A percentile compares a stretch with the other conserved stretches of the same genome.
Evolutionary conservation across 2,329 filamentous ascomycete genomes (phyloP).

Genomic region (Cercospora sojina): DNA sequence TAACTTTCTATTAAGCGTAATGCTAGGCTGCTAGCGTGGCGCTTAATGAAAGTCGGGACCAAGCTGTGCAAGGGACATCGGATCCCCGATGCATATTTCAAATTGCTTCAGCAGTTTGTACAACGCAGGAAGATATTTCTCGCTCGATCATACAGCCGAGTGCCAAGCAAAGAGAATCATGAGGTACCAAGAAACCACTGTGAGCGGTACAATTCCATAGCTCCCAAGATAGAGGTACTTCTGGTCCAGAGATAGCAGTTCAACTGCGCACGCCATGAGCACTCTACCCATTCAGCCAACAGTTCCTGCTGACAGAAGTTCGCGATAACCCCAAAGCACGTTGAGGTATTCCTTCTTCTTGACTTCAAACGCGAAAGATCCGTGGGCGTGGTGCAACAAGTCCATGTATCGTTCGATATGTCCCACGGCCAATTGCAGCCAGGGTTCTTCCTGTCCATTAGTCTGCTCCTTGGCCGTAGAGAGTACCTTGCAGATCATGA

Average conservation of each 20-base stretch:
- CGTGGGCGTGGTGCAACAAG: not conserved
- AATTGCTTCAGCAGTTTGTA: not conserved
- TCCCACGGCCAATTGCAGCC: not conserved
- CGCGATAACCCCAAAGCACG: not conserved
- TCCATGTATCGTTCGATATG: constrained; percentile 9
- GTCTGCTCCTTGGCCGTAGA: not conserved
- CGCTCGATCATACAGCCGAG: not conserved
- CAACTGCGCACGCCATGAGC: not conserved
- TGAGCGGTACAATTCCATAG: not conserved
- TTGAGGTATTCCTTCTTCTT: constrained; percentile 1
- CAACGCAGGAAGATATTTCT: not conserved
- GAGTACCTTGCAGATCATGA: not conserved
- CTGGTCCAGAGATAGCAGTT: not conserved
- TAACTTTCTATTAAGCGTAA: not conserved
- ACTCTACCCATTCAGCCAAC: not conserved
- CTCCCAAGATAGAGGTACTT: not conserved
- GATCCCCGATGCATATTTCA: not conserved
- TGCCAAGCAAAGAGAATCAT: not conserved
- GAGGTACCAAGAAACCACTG: not conserved
- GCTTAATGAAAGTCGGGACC: not conserved
- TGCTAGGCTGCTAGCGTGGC: not conserved
- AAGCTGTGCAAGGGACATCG: not conserved
- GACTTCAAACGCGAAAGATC: not conserved
- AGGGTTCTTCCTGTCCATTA: not conserved
- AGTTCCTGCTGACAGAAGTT: not conserved